phyloP scores from a whole-genome alignment of 108 stramenopile genomes.

The Conticribra guillardii region DNA sequence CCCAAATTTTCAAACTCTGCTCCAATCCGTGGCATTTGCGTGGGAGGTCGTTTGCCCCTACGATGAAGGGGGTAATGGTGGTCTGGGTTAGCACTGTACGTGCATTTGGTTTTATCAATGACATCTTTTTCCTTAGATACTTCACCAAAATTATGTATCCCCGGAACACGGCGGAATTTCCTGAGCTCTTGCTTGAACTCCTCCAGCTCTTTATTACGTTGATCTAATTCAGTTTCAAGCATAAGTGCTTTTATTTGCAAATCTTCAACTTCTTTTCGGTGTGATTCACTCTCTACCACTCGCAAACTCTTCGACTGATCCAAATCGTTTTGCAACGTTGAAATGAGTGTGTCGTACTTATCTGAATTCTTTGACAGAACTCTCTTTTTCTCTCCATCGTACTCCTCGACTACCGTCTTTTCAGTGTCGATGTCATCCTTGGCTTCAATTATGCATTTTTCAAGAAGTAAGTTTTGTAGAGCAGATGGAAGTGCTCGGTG shows the following conservation, averaged over 20 bases:
- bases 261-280: constrained; percentile 27
- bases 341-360: constrained; percentile 6
- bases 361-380: constrained; percentile 3
- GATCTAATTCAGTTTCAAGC: constrained; percentile 29
- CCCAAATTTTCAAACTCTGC: constrained; percentile 45
- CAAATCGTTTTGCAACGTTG: constrained; percentile 18
- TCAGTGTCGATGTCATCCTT: constrained; percentile 26
- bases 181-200: constrained; percentile 41
- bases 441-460: constrained; percentile 47
- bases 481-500: constrained; percentile 38
- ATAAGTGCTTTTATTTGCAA: constrained; percentile 16
- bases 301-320: constrained; percentile 21
- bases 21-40: constrained; percentile 41
- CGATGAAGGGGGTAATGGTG: constrained; percentile 46
- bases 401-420: constrained; percentile 5
- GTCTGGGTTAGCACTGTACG: constrained; percentile 53
- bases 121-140: constrained; percentile 37
- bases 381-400: constrained; percentile 12
- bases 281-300: constrained; percentile 4
- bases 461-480: constrained; percentile 41
- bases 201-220: constrained; percentile 19
- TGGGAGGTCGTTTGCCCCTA: constrained; percentile 43
- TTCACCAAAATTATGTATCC: constrained; percentile 53
- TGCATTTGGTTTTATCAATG: constrained; percentile 52
- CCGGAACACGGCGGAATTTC: constrained; percentile 45